Conservation (phyloP, 1,139 yeast genomes). For the Geotrichum histeridarum region DNA sequence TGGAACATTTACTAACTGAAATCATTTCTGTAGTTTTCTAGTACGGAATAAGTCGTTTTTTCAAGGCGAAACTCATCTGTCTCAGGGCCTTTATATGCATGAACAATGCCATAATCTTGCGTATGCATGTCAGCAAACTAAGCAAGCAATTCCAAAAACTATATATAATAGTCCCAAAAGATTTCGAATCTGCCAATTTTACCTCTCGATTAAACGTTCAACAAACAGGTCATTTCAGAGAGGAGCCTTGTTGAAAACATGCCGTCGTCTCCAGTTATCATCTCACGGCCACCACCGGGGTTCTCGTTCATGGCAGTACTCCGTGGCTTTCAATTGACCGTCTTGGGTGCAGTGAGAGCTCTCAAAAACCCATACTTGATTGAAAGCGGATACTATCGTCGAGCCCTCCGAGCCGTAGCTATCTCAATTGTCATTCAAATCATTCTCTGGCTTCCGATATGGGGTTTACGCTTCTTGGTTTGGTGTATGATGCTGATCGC, state of each 20-base stretch:
- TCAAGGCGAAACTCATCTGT: too few species aligned
- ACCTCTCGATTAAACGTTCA: too few species aligned
- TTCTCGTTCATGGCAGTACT: conserved; percentile 46
- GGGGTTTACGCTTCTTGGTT: conserved; percentile 24
- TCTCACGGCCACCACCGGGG: conserved; percentile 48
- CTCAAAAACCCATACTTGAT: conserved; percentile 44
- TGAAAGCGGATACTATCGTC: conserved; percentile 36
- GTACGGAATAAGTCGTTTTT: too few species aligned
- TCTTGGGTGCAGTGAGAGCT: conserved; percentile 48
- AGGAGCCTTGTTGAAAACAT: neutral
- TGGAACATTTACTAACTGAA: too few species aligned
- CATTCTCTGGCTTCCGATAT: conserved; percentile 39
- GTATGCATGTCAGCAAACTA: too few species aligned
- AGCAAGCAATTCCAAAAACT: too few species aligned
- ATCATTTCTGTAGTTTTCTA: too few species aligned
- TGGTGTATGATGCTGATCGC: conserved; percentile 18
- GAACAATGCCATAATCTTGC: too few species aligned
- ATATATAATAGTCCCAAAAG: too few species aligned
- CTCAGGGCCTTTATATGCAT: too few species aligned
- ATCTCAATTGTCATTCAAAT: conserved; percentile 42
- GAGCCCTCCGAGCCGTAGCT: conserved; percentile 38
- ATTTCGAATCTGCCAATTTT: too few species aligned
- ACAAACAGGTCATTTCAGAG: too few species aligned
- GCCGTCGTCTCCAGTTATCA: conserved; percentile 44
- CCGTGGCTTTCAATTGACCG: conserved; percentile 52